A percentile compares a stretch with the other conserved stretches of the same genome.
These are phyloP conservation scores for Emergomyces pasteurianus DNA, from an alignment of 2,329 filamentous ascomycete genomes.

Conservation along the genomic window DNA sequence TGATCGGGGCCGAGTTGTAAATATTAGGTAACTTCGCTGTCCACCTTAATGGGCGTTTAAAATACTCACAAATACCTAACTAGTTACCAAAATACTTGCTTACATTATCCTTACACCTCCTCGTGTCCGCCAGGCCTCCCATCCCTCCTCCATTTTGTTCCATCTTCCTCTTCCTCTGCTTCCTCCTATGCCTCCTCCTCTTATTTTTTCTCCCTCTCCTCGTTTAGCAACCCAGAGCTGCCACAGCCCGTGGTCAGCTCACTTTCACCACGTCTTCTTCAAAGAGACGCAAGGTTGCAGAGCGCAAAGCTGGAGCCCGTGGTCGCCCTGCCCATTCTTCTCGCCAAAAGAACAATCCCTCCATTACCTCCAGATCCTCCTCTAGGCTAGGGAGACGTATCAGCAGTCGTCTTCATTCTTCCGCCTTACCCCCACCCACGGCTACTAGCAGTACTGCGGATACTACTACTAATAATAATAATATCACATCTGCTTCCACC, in stretches of 20 bases:
- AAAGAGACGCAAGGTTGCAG: conserved; percentile 38
- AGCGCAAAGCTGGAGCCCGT: conserved; percentile 27
- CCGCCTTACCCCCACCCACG: conserved; percentile 16
- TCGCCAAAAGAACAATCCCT: conserved; percentile 3
- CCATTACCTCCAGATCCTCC: conserved; percentile 17
- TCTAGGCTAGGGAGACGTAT: conserved; percentile 8
- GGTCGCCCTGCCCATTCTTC: conserved; percentile 10
- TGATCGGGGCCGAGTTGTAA: too few species aligned
- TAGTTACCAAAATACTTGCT: too few species aligned
- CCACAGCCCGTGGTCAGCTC: conserved; percentile 34
- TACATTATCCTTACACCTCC: too few species aligned
- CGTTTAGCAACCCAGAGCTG: conserved; percentile 22
- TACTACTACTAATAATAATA: too few species aligned
- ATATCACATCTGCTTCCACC: conserved; percentile 20
- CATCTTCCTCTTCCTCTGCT: not conserved
- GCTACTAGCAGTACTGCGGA: not conserved
- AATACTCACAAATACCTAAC: not conserved
- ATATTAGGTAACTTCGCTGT: too few species aligned
- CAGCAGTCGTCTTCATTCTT: conserved; percentile 7
- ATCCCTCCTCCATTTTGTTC: not conserved
- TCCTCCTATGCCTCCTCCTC: not conserved
- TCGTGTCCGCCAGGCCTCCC: not conserved
- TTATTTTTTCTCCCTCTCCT: too few species aligned
- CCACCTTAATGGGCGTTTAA: not conserved
- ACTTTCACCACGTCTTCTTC: conserved; percentile 38